A percentile compares a stretch with the other conserved stretches of the same genome.
phyloP scores from a whole-genome alignment of 257 asterid genomes.

The Vinca minor region DNA sequence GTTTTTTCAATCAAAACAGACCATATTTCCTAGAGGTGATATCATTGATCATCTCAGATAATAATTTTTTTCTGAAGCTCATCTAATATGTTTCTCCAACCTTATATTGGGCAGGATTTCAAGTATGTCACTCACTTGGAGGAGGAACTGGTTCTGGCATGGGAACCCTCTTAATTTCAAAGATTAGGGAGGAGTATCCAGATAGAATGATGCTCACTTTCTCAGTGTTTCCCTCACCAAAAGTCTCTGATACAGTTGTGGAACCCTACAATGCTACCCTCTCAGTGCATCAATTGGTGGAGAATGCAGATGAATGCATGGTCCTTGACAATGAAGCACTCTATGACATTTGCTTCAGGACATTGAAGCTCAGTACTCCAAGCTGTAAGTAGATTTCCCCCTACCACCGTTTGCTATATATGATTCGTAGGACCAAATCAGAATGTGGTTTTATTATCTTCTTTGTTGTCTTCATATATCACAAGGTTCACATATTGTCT shows the following conservation, averaged over 20 bases:
- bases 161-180: conserved; percentile 88
- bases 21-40: not conserved
- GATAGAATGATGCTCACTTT: conserved; percentile 95
- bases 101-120: conserved; percentile 50
- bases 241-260: conserved; percentile 85
- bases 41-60: not conserved
- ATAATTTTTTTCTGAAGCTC: not conserved
- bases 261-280: conserved; percentile 88
- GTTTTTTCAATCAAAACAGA: not conserved
- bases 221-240: conserved; percentile 89
- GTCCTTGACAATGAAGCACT: conserved; percentile 90
- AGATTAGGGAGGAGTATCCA: conserved; percentile 88
- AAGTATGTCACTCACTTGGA: conserved; percentile 87
- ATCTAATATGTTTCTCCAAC: not conserved
- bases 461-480: not conserved
- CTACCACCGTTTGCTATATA: too few relatives aligned
- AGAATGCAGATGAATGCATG: conserved; percentile 93
- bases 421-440: not conserved
- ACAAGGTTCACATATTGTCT: not conserved
- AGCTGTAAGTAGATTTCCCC: conserved; percentile 51
- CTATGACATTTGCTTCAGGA: conserved; percentile 84
- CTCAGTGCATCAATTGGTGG: conserved; percentile 84
- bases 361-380: conserved; percentile 87
- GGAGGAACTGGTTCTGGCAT: conserved; percentile 95
- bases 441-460: not conserved